These are phyloP conservation scores for Pichia kluyveri DNA, from an alignment of 805 yeast species.

Conservation along the genomic window DNA sequence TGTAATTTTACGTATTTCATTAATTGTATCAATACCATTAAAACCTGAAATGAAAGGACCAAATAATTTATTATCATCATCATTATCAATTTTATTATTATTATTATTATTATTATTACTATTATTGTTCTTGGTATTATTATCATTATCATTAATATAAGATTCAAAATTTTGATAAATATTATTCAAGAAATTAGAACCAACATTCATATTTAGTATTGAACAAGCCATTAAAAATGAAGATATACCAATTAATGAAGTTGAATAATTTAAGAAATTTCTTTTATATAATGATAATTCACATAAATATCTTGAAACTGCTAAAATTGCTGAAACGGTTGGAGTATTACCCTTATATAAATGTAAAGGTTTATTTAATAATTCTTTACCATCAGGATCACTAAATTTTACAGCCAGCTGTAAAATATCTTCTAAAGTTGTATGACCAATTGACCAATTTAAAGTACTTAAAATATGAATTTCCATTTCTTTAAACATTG, in stretches of 20 bases:
- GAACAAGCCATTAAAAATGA: constrained; percentile 48
- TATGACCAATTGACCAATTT: constrained; percentile 35
- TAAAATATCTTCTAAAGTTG: constrained; percentile 44
- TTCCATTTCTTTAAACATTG: constrained; percentile 40
- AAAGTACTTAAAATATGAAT: constrained; percentile 32
- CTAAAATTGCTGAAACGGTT: constrained; percentile 43
- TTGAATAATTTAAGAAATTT: constrained; percentile 32
- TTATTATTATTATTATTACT: constrained; percentile 13
- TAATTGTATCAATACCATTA: constrained; percentile 31
- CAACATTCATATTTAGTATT: constrained; percentile 40
- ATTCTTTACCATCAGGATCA: constrained; percentile 26
- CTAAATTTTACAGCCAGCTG: constrained; percentile 30
- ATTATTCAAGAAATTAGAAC: constrained; percentile 27
- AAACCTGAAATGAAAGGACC: constrained; percentile 45
- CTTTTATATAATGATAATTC: constrained; percentile 45
- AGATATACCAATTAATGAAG: constrained; percentile 38
- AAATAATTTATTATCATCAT: constrained; percentile 11
- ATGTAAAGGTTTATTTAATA: constrained; percentile 18
- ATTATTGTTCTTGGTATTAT: constrained; percentile 22
- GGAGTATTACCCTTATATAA: constrained; percentile 25
- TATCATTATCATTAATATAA: constrained; percentile 12
- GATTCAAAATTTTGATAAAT: constrained; percentile 11
- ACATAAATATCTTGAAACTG: constrained; percentile 45
- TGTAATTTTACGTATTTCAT: constrained; percentile 32
- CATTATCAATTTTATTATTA: constrained; percentile 14